phyloP scores from a whole-genome alignment of 192 early-diverging fungal genomes.

The Podila epigama region DNA sequence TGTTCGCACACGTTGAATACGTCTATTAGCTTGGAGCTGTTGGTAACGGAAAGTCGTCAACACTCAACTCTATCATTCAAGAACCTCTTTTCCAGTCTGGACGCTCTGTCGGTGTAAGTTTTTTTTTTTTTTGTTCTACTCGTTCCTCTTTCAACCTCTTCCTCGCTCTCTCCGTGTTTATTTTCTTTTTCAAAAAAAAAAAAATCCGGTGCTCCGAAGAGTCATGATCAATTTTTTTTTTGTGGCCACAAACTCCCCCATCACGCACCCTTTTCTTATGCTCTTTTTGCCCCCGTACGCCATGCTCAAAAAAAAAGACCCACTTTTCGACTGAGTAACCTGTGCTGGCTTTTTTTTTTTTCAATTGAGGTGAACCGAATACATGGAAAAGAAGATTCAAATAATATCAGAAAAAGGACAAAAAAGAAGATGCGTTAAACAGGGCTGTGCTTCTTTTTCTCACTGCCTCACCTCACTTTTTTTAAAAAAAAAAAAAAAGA shows the following conservation, averaged over 20 bases:
- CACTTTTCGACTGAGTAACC: neutral
- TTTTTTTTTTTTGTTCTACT: neutral
- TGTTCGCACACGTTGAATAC: neutral
- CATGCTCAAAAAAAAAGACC: neutral
- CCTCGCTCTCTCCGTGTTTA: neutral
- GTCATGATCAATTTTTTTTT: too few species aligned
- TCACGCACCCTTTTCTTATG: neutral
- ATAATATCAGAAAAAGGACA: too few species aligned
- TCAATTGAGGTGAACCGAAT: too few species aligned
- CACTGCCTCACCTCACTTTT: neutral
- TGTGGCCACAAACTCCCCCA: neutral
- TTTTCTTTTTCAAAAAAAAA: neutral
- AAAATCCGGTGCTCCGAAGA: neutral
- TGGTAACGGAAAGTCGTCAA: constrained; percentile 60
- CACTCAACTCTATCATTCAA: constrained; percentile 59
- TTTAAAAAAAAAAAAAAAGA: too few species aligned
- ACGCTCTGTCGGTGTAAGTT: constrained; percentile 49
- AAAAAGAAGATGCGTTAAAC: neutral
- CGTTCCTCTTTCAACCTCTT: neutral
- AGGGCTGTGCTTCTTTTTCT: neutral
- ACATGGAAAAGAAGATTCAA: neutral
- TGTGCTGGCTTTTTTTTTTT: neutral
- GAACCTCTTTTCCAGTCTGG: constrained; percentile 56
- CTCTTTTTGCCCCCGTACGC: neutral
- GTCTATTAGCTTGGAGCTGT: constrained; percentile 49